Conservation (phyloP, 345 rosid species). For the Aquilaria sinensis region DNA sequence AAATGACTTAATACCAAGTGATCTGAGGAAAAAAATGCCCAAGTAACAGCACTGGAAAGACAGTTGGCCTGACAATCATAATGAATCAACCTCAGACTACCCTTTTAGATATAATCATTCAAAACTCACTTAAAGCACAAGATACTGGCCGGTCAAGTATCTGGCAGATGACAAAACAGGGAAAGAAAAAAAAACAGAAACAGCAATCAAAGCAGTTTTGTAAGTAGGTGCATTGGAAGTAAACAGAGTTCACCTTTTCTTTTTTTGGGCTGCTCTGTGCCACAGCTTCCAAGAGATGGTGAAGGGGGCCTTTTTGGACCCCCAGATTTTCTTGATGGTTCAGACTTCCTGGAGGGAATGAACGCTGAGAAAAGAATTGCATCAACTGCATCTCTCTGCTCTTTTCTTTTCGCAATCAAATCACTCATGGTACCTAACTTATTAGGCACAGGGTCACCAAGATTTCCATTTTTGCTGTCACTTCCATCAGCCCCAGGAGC, state of each 20-base stretch:
- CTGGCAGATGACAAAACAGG: no score
- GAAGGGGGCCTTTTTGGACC: conserved; percentile 51
- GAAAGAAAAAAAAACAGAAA: no score
- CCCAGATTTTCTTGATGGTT: conserved; percentile 22
- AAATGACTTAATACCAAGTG: no score
- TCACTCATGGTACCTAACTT: conserved; percentile 34
- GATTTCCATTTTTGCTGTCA: conserved; percentile 20
- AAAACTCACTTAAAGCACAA: no score
- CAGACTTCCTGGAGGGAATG: conserved; percentile 65
- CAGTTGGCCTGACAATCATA: no score
- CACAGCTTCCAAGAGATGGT: conserved; percentile 34
- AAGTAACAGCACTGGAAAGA: no score
- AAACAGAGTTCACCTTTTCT: conserved; percentile 43
- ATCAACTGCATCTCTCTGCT: conserved; percentile 80
- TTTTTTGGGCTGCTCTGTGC: conserved; percentile 49
- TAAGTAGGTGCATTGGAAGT: no score
- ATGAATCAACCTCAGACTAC: no score
- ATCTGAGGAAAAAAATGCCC: no score
- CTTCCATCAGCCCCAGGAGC: conserved; percentile 23
- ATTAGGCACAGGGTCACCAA: conserved; percentile 24
- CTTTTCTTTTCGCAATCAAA: conserved; percentile 55
- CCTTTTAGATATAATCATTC: no score
- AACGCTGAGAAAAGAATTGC: conserved; percentile 80
- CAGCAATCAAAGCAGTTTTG: no score
- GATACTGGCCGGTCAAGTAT: no score